Conservation (phyloP, 2,329 filamentous ascomycete genomes). For the Stagonosporopsis chrysanthemi region DNA sequence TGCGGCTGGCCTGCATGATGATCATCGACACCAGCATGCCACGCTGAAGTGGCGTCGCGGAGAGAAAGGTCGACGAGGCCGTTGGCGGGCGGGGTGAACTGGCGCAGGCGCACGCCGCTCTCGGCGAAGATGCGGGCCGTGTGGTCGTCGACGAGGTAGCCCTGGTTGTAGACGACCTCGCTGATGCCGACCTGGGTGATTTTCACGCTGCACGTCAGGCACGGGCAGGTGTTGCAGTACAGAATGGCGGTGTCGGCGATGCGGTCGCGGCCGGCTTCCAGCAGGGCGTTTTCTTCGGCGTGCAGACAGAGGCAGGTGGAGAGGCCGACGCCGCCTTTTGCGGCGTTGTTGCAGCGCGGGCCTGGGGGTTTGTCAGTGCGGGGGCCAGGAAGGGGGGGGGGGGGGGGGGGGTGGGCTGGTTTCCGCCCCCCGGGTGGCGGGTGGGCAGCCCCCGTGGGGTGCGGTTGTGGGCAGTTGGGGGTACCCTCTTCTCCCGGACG, state of each 20-base stretch:
- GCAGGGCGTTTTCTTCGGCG: slow-evolving; percentile 94
- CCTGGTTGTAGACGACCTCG: slow-evolving; percentile 93
- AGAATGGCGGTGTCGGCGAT: slow-evolving; percentile 82
- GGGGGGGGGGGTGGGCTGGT: slow-evolving; percentile 16
- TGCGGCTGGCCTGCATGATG: no score
- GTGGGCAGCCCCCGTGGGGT: slow-evolving; percentile 90
- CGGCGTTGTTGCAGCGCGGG: slow-evolving; percentile 79
- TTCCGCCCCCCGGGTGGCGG: slow-evolving; percentile 91
- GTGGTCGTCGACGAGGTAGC: slow-evolving; percentile 89
- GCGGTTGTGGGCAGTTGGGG: slow-evolving; percentile 96
- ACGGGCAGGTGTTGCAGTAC: slow-evolving; percentile 97
- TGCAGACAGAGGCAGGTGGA: slow-evolving; percentile 95
- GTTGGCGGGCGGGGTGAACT: slow-evolving; percentile 72
- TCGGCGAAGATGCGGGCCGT: slow-evolving; percentile 82
- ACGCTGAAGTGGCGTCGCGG: neutral
- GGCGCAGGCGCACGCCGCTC: slow-evolving; percentile 83
- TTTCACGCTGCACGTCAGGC: slow-evolving; percentile 97
- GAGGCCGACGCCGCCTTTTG: slow-evolving; percentile 73
- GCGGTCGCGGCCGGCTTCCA: slow-evolving; percentile 91
- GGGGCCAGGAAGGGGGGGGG: no score
- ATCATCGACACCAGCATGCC: neutral
- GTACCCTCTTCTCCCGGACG: slow-evolving; percentile 83
- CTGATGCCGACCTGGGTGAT: slow-evolving; percentile 95
- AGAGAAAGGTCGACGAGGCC: slow-evolving; percentile 44
- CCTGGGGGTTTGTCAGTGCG: slow-evolving; percentile 42